Evolutionary conservation across 2,329 filamentous ascomycete genomes (phyloP).

Genomic region (Aspergillus viridinutans): DNA sequence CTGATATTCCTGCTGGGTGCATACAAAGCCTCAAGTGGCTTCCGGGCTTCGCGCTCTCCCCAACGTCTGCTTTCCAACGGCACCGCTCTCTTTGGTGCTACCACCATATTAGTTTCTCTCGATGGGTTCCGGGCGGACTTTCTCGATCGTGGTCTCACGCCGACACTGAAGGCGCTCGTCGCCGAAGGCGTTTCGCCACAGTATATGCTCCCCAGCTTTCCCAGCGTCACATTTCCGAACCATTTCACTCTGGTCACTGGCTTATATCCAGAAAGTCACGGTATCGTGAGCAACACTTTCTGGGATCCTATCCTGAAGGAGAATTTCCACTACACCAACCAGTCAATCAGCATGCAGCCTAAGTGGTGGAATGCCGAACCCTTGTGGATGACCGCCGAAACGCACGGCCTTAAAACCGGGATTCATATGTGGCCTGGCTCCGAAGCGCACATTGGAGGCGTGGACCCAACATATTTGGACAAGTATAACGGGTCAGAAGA

Average conservation of each 20-base stretch:
- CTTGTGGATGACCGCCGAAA: conserved; percentile 89
- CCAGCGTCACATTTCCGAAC: conserved; percentile 93
- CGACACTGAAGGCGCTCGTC: conserved; percentile 72
- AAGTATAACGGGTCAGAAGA: conserved; percentile 75
- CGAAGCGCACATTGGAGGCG: conserved; percentile 74
- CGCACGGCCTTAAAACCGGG: conserved; percentile 69
- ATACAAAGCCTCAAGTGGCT: conserved; percentile 50
- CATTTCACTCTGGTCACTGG: conserved; percentile 93
- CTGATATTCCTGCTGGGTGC: conserved; percentile 53
- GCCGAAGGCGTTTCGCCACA: conserved; percentile 79
- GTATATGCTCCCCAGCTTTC: conserved; percentile 93
- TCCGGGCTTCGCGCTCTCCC: conserved; percentile 23
- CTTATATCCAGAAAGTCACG: conserved; percentile 86
- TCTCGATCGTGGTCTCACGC: conserved; percentile 75
- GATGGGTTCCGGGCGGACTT: conserved; percentile 97
- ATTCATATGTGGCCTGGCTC: conserved; percentile 99
- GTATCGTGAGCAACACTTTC: conserved; percentile 89
- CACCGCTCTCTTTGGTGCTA: conserved; percentile 82
- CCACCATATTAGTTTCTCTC: conserved; percentile 87
- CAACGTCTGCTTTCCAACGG: conserved; percentile 62
- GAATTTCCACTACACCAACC: conserved; percentile 85
- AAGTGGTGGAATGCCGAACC: conserved; percentile 97
- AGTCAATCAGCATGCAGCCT: conserved; percentile 67
- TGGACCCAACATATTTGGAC: conserved; percentile 77
- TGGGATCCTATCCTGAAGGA: conserved; percentile 75